phyloP scores from a whole-genome alignment of 2,329 filamentous ascomycete genomes.

The Beauveria varroae region DNA sequence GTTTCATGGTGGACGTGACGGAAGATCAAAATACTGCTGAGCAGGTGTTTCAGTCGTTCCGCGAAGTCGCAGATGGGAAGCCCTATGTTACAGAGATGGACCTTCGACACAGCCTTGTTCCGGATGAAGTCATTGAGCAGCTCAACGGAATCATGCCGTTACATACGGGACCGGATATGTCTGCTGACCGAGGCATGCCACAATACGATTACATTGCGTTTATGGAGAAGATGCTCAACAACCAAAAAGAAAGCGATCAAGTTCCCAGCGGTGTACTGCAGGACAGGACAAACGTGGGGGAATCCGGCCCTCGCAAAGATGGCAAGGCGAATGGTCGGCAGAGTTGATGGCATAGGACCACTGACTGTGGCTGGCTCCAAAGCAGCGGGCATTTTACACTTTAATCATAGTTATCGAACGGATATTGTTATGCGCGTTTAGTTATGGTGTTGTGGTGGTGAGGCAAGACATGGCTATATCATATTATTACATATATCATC shows the following conservation, averaged over 20 bases:
- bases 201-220: conserved; percentile 97
- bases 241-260: conserved; percentile 23
- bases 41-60: conserved; percentile 96
- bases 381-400: neutral
- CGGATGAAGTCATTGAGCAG: conserved; percentile 94
- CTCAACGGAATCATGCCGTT: conserved; percentile 78
- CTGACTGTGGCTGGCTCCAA: neutral
- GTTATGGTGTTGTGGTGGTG: conserved; percentile 6
- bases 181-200: conserved; percentile 72
- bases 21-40: conserved; percentile 98
- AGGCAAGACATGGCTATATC: neutral
- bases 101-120: conserved; percentile 86
- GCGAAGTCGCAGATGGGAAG: conserved; percentile 95
- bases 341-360: neutral
- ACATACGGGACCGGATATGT: conserved; percentile 77
- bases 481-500: neutral
- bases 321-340: conserved; percentile 27
- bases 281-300: conserved; percentile 27
- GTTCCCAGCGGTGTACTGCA: conserved; percentile 24
- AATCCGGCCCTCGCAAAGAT: conserved; percentile 25
- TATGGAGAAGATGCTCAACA: conserved; percentile 77
- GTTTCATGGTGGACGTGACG: conserved; percentile 98
- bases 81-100: conserved; percentile 98
- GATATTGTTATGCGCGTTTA: conserved; percentile 7
- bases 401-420: neutral